Evolutionary conservation across 164 flowering plant genomes (phyloP).

Genomic region (Magnolia officinalis): DNA sequence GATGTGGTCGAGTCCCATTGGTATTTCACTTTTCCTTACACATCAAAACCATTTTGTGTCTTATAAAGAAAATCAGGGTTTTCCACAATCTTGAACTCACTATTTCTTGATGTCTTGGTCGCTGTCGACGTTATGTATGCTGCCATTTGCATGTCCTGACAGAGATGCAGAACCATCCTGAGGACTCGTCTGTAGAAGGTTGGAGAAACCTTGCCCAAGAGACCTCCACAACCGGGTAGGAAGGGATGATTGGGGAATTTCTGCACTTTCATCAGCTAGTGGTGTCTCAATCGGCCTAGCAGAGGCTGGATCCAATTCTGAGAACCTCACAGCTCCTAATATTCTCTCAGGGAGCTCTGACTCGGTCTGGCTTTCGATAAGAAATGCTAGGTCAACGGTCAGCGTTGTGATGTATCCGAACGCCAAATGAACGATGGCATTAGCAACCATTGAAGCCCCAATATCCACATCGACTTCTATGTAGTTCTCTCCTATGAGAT

Average conservation of each 20-base stretch:
- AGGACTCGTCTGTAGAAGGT: constrained; percentile 36
- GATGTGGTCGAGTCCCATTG: background rate
- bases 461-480: constrained; percentile 50
- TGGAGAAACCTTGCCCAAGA: constrained; percentile 70
- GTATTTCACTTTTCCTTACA: background rate
- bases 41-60: no score
- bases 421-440: constrained; percentile 87
- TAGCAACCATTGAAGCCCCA: constrained; percentile 91
- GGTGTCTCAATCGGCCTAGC: constrained; percentile 35
- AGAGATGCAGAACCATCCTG: constrained; percentile 40
- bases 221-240: constrained; percentile 66
- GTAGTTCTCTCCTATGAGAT: constrained; percentile 45
- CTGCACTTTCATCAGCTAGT: constrained; percentile 32
- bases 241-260: constrained; percentile 39
- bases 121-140: constrained; percentile 25
- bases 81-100: constrained; percentile 25
- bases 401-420: constrained; percentile 77
- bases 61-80: background rate
- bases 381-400: constrained; percentile 87
- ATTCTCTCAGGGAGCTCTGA: constrained; percentile 80
- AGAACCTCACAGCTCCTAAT: constrained; percentile 82
- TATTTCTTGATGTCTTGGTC: constrained; percentile 29
- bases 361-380: constrained; percentile 77
- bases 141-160: constrained; percentile 33
- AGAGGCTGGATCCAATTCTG: constrained; percentile 65